Percentiles rank a stretch among this genome's conserved stretches.
These are phyloP conservation scores for Eimeria necatrix DNA, from an alignment of 169 alveolate genomes.

Conservation along the genomic window DNA sequence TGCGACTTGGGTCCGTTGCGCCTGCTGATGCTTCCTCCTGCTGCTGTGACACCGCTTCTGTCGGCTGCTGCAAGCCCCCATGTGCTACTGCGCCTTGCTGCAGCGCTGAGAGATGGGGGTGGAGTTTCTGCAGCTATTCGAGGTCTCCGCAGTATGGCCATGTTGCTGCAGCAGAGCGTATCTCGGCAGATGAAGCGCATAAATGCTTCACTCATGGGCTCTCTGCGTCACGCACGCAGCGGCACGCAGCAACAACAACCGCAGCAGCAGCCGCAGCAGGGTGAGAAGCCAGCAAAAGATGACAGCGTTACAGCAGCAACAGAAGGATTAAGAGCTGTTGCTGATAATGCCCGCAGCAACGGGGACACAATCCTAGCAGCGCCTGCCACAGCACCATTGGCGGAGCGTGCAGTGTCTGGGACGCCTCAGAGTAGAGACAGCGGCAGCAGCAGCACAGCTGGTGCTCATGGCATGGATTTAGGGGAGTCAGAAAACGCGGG, in stretches of 20 bases:
- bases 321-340: background rate
- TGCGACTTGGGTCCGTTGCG: conserved; percentile 74
- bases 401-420: background rate
- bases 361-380: background rate
- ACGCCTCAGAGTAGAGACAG: background rate
- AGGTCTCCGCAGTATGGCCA: conserved; percentile 19
- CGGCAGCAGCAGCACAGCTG: background rate
- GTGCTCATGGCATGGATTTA: background rate
- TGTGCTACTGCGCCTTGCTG: background rate
- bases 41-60: conserved; percentile 21
- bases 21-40: conserved; percentile 71
- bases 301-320: background rate
- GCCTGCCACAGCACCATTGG: background rate
- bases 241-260: background rate
- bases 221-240: background rate
- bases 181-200: background rate
- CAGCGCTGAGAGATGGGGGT: background rate
- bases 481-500: background rate
- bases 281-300: background rate
- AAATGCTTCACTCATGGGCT: background rate
- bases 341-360: background rate
- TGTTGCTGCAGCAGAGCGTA: background rate
- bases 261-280: conserved; percentile 50
- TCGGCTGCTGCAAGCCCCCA: background rate
- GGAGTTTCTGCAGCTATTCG: background rate